Percentiles rank a stretch among this genome's conserved stretches.
Conservation (phyloP, 2,329 filamentous ascomycete genomes). For the Aspergillus sp. region DNA sequence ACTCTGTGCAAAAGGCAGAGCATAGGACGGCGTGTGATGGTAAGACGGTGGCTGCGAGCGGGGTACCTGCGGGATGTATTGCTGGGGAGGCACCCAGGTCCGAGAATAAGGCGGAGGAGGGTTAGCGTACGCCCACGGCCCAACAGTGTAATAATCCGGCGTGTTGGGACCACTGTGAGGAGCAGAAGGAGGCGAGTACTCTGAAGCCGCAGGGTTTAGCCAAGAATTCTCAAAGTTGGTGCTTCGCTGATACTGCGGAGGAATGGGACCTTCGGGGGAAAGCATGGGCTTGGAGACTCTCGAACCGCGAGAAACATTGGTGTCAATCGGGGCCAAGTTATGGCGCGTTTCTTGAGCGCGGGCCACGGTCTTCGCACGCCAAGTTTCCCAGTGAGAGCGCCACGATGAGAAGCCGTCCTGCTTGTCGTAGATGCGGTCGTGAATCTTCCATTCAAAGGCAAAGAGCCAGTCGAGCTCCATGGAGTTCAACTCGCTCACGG, state of each 20-base stretch:
- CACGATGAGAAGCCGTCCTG: conserved; percentile 67
- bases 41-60: conserved; percentile 48
- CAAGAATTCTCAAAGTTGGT: conserved; percentile 51
- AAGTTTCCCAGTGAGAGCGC: conserved; percentile 66
- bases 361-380: conserved; percentile 53
- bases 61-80: conserved; percentile 38
- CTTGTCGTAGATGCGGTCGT: conserved; percentile 77
- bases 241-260: conserved; percentile 50
- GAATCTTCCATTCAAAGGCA: conserved; percentile 79
- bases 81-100: conserved; percentile 38
- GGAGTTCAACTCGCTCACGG: conserved; percentile 77
- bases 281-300: conserved; percentile 51
- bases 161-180: conserved; percentile 49
- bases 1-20: conserved; percentile 46
- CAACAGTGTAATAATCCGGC: conserved; percentile 47
- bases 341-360: conserved; percentile 47
- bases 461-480: conserved; percentile 87
- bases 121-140: conserved; percentile 44
- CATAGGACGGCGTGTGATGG: conserved; percentile 50
- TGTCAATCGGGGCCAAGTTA: conserved; percentile 64
- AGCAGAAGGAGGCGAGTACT: conserved; percentile 53
- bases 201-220: conserved; percentile 49
- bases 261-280: conserved; percentile 50
- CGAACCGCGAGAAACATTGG: conserved; percentile 57
- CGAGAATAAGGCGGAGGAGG: conserved; percentile 43